These are phyloP conservation scores for Lanmaoa pseudosensibilis DNA, from an alignment of 768 basidiomycete species.

Conservation along the genomic window DNA sequence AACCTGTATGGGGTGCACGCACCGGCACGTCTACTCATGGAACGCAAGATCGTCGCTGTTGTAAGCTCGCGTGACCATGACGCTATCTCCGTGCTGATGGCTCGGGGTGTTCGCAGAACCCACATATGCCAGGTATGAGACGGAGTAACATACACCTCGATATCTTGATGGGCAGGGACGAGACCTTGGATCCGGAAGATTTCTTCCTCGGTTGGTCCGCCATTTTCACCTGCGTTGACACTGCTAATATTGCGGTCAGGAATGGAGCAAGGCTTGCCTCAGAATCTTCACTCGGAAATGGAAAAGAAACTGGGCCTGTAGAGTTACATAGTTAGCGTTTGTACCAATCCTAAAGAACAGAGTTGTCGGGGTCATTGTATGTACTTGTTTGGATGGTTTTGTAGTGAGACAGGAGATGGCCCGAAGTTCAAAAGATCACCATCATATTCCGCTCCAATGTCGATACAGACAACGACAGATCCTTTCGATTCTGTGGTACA, in stretches of 20 bases:
- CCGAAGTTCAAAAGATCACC: no score
- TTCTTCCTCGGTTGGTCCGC: constrained; percentile 68
- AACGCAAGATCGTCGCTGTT: constrained; percentile 78
- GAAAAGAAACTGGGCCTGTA: constrained; percentile 58
- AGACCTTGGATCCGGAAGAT: constrained; percentile 74
- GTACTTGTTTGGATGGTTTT: constrained; percentile 23
- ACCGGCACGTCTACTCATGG: constrained; percentile 91
- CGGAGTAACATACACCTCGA: constrained; percentile 86
- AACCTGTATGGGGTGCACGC: constrained; percentile 84
- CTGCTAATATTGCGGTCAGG: constrained; percentile 38
- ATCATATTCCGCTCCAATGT: constrained; percentile 15
- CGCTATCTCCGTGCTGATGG: neutral
- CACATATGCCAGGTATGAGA: constrained; percentile 62
- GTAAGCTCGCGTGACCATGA: constrained; percentile 39
- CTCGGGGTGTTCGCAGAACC: constrained; percentile 44
- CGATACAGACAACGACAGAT: constrained; percentile 19
- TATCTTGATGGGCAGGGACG: constrained; percentile 91
- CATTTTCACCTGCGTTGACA: neutral
- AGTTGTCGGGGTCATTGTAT: constrained; percentile 21
- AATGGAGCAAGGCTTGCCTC: constrained; percentile 47
- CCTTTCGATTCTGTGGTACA: constrained; percentile 21
- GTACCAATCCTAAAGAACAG: neutral
- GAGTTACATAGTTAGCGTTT: constrained; percentile 8
- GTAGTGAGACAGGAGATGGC: neutral
- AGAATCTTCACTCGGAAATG: constrained; percentile 66